Evolutionary conservation across 1,139 yeast genomes (phyloP), one percentile per base, ranked within the genome.

Genomic region (Lipomyces yarrowii): DNA sequence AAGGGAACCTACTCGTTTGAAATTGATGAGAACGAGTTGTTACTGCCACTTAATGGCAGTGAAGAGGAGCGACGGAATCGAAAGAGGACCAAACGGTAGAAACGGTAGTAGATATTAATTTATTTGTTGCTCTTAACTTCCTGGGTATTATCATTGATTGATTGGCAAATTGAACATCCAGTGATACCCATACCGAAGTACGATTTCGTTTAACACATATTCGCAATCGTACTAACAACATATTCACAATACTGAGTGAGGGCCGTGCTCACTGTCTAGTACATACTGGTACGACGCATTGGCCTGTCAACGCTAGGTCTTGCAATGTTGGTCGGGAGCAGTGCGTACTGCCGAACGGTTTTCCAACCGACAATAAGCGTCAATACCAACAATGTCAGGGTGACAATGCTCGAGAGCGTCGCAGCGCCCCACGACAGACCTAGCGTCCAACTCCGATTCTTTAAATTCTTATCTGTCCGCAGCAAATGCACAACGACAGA

Each of bases 371-470:
- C 60, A 18, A 63, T 42, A 35, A 65, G n/a, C 8, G 68, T 65
- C 33, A 56, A 32, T 37, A 65, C 52, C 13, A 63, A 32, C 33
- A 55, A 11, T 15, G 11, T 23, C 30, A 65, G 48, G 18, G 42
- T 59, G 35, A 63, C 42, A 52, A 63, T 53, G 56, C 57, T 52
- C 23, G 68, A 57, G 1, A 11, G 57, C 1, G 58, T 54, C 4
- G 62, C 67, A 15, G 60, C 60, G 11, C 42, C 62, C 68, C 68
- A 65, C 11, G 68, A 63, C 15, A 35, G 7, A 5, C 68, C 68
- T 1, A 65, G 18, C 21, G 35, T 55, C 68, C 68, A 65, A 30
- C 33, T 37, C 13, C 48, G 59, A 13, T 55, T 57, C 23, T 42
- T 51, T 46, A 61, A 57, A 46, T 63, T 54, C n/a, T 33, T 32